phyloP scores from a whole-genome alignment of 495 filamentous ascomycete species.

The Tuber umbilicatum region DNA sequence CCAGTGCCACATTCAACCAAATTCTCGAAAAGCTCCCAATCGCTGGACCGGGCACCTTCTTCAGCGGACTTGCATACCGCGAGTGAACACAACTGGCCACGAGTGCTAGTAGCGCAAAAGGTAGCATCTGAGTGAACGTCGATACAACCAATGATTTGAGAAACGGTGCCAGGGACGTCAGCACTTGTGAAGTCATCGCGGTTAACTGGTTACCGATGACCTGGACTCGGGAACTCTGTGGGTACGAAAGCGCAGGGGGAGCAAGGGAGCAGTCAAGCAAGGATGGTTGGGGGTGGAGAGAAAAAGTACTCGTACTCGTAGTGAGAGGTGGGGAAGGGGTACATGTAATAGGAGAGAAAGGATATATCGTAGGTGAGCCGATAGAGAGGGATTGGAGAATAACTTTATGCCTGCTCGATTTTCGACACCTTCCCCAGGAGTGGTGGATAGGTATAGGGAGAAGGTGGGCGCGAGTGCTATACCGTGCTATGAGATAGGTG shows the following conservation, averaged over 20 bases:
- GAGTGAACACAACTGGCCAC: neutral
- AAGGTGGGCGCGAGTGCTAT: no score
- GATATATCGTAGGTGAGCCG: neutral
- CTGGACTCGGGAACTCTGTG: neutral
- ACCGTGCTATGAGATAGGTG: neutral
- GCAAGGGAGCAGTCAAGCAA: neutral
- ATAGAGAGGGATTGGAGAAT: neutral
- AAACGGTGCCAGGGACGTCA: neutral
- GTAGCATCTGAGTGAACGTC: neutral
- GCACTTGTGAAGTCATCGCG: neutral
- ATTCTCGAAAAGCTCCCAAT: neutral
- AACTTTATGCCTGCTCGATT: neutral
- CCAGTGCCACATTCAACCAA: neutral
- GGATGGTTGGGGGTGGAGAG: neutral
- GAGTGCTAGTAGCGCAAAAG: neutral
- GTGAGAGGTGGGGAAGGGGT: neutral
- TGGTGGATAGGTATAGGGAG: neutral
- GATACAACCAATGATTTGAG: neutral
- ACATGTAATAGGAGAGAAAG: neutral
- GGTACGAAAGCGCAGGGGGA: neutral
- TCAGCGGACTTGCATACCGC: neutral
- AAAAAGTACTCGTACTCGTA: no score
- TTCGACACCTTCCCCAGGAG: neutral
- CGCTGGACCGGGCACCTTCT: neutral
- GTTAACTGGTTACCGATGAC: neutral